phyloP scores from a whole-genome alignment of 2,329 filamentous ascomycete genomes.

The Rutstroemia sp. region DNA sequence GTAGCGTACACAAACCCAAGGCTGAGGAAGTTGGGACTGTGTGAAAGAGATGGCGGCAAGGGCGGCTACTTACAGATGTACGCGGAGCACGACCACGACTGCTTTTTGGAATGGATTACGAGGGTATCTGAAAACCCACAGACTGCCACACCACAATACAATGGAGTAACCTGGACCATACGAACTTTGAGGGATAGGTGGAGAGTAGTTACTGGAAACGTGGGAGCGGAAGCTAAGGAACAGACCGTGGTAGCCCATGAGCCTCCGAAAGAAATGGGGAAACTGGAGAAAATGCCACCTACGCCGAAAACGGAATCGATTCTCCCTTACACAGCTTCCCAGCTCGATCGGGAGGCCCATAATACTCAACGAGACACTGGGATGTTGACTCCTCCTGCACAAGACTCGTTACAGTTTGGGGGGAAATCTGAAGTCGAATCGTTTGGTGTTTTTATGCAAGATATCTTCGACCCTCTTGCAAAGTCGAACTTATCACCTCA shows the following conservation, averaged over 20 bases:
- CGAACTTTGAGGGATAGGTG: slow-evolving; percentile 19
- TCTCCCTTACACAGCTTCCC: background rate
- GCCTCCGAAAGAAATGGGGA: slow-evolving; percentile 8
- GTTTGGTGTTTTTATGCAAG: slow-evolving; percentile 13
- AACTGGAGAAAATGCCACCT: slow-evolving; percentile 2
- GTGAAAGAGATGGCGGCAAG: background rate
- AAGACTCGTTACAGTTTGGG: background rate
- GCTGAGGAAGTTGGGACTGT: slow-evolving; percentile 2
- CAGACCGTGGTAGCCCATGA: background rate
- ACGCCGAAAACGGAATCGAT: background rate
- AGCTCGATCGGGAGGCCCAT: background rate
- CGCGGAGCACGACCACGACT: background rate
- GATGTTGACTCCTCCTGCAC: background rate
- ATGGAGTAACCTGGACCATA: slow-evolving; percentile 17
- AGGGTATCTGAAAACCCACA: background rate
- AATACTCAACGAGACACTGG: background rate
- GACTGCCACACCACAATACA: slow-evolving; percentile 4
- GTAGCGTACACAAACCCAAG: slow-evolving; percentile 18
- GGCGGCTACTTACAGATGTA: background rate
- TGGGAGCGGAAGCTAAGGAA: background rate
- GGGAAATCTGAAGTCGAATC: background rate
- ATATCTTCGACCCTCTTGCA: slow-evolving; percentile 19
- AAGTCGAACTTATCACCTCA: slow-evolving; percentile 16
- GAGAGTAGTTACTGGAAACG: slow-evolving; percentile 17
- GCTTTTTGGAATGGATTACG: slow-evolving; percentile 1